Evolutionary conservation across 1,284 basidiomycete genomes (phyloP).

Genomic region (Pascua guehoae): DNA sequence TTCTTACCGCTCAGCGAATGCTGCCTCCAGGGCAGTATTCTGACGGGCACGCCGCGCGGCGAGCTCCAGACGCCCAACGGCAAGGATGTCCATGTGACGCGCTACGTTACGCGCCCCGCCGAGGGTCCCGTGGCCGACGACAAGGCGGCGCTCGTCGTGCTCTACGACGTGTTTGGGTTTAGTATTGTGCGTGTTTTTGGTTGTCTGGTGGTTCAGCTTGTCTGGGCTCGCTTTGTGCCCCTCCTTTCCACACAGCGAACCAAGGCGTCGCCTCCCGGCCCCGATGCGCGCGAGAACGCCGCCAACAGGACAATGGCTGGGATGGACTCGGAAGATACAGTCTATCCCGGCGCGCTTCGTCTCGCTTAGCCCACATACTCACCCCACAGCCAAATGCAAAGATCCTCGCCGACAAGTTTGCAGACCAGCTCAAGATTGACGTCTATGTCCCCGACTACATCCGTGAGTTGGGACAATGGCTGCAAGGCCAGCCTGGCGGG

Average conservation of each 20-base stretch:
- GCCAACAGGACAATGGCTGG: background rate
- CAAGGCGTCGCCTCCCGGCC: too few species aligned
- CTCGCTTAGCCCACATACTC: background rate
- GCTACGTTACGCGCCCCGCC: conserved; percentile 39
- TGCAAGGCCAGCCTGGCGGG: too few species aligned
- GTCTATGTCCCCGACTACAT: conserved; percentile 57
- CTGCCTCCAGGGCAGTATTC: conserved; percentile 23
- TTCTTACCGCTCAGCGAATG: conserved; percentile 27
- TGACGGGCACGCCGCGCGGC: conserved; percentile 29
- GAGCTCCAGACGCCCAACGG: conserved; percentile 8
- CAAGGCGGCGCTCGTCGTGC: conserved; percentile 55
- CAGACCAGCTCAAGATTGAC: conserved; percentile 56
- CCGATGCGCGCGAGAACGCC: too few species aligned
- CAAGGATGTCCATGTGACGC: conserved; percentile 6
- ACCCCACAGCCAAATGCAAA: conserved; percentile 54
- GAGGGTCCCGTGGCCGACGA: conserved; percentile 13
- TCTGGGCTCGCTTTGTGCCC: too few species aligned
- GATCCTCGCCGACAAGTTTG: conserved; percentile 61
- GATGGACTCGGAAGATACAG: too few species aligned
- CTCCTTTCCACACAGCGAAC: too few species aligned
- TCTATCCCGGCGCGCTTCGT: too few species aligned
- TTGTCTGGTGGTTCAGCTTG: background rate
- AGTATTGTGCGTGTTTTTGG: conserved; percentile 43
- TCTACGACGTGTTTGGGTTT: conserved; percentile 63
- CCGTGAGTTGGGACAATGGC: conserved; percentile 14